phyloP scores from a whole-genome alignment of 139 green algal species.

The Haematococcus sp. region DNA sequence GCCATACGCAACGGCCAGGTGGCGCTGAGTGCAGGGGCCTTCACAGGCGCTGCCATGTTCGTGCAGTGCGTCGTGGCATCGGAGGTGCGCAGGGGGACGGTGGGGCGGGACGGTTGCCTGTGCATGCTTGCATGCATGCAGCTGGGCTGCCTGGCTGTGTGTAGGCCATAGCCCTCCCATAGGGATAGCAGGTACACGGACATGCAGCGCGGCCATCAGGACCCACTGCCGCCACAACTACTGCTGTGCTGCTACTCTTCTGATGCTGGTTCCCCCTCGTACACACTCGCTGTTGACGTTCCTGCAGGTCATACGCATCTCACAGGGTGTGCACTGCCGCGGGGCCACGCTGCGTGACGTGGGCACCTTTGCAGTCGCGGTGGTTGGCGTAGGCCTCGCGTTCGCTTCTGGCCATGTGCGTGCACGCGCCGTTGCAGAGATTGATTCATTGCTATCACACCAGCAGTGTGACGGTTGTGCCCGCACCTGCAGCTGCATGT shows the following conservation, averaged over 20 bases:
- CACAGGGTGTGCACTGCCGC: conserved; percentile 51
- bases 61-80: conserved; percentile 60
- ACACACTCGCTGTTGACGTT: no score
- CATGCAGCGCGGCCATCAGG: no score
- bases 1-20: conserved; percentile 73
- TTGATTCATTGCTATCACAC: not conserved
- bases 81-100: conserved; percentile 23
- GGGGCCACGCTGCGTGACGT: conserved; percentile 82
- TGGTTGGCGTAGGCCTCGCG: conserved; percentile 41
- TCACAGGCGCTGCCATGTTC: conserved; percentile 81
- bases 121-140: no score
- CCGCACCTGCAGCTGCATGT: not conserved
- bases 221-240: no score
- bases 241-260: no score
- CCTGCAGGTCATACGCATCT: conserved; percentile 51
- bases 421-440: not conserved
- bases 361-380: conserved; percentile 46
- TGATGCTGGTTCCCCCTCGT: no score
- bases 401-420: conserved; percentile 36
- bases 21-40: conserved; percentile 48
- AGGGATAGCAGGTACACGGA: no score
- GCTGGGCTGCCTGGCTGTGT: no score
- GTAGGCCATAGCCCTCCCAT: no score
- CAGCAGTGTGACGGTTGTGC: not conserved
- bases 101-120: not conserved